phyloP scores from a whole-genome alignment of 2,329 filamentous ascomycete species.

The Trichoderma arundinaceum region DNA sequence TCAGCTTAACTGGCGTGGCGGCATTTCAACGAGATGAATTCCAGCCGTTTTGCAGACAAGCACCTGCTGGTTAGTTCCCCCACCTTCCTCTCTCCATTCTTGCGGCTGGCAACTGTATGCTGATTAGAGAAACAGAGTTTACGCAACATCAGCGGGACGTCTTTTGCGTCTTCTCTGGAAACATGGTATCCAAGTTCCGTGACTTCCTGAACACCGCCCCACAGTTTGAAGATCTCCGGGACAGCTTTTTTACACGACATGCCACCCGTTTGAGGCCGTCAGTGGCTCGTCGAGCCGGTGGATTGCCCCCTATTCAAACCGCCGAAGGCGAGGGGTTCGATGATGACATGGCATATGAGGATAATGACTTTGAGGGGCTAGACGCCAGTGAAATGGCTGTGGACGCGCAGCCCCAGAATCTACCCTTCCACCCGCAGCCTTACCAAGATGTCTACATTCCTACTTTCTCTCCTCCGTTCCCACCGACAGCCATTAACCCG shows the following conservation, averaged over 20 bases:
- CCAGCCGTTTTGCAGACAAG: slow-evolving; percentile 82
- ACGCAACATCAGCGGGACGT: slow-evolving; percentile 93
- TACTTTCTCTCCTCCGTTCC: background rate
- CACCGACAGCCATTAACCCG: slow-evolving; percentile 36
- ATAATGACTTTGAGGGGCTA: slow-evolving; percentile 51
- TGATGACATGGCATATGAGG: slow-evolving; percentile 53
- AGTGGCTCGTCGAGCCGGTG: slow-evolving; percentile 29
- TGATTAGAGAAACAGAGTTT: slow-evolving; percentile 69
- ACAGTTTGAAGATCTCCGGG: slow-evolving; percentile 54
- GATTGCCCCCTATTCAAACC: slow-evolving; percentile 35
- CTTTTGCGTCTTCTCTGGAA: slow-evolving; percentile 96
- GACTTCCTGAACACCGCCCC: slow-evolving; percentile 71
- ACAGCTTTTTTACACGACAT: slow-evolving; percentile 38
- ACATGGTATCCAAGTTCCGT: slow-evolving; percentile 78
- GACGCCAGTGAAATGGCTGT: slow-evolving; percentile 49
- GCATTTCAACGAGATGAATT: slow-evolving; percentile 88
- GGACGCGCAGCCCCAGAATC: slow-evolving; percentile 42
- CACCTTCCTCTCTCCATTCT: background rate
- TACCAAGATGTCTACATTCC: too few relatives aligned
- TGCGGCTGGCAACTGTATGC: background rate
- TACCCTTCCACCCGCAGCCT: slow-evolving; percentile 29
- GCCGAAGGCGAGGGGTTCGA: slow-evolving; percentile 47
- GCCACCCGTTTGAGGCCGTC: slow-evolving; percentile 22
- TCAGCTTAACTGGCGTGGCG: slow-evolving; percentile 91
- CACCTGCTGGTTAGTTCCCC: slow-evolving; percentile 67